phyloP scores from a whole-genome alignment of 2,329 filamentous ascomycete species.

The Talaromyces sp. region DNA sequence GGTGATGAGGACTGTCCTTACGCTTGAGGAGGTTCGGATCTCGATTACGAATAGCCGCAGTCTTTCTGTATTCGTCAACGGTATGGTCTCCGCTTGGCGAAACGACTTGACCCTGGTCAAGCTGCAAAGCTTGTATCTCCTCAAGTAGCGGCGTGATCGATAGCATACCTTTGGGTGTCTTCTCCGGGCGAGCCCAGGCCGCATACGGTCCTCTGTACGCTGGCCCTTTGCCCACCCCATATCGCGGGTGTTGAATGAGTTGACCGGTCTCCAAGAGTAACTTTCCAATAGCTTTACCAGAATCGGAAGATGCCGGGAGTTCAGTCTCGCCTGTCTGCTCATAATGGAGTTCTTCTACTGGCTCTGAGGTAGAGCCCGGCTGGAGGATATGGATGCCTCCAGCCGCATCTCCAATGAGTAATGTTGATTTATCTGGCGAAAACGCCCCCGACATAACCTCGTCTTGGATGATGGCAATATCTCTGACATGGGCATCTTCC shows the following conservation, averaged over 20 bases:
- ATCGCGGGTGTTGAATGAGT: constrained; percentile 31
- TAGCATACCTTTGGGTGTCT: constrained; percentile 21
- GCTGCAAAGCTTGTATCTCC: constrained; percentile 27
- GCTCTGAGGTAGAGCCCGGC: constrained; percentile 25
- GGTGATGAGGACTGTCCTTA: not conserved
- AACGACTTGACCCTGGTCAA: constrained; percentile 21
- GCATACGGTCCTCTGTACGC: constrained; percentile 39
- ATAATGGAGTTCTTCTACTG: constrained; percentile 23
- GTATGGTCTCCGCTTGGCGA: constrained; percentile 6
- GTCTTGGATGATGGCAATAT: constrained; percentile 46
- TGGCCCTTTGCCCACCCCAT: constrained; percentile 38
- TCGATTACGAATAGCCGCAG: constrained; percentile 29
- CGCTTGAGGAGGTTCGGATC: constrained; percentile 7
- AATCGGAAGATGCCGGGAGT: constrained; percentile 17
- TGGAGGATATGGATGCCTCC: constrained; percentile 52
- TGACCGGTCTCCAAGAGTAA: constrained; percentile 30
- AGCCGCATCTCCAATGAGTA: constrained; percentile 55
- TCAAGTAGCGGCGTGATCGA: constrained; percentile 22
- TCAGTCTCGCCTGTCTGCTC: constrained; percentile 13
- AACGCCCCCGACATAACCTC: constrained; percentile 57
- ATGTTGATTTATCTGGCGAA: constrained; percentile 50
- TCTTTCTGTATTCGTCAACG: constrained; percentile 22
- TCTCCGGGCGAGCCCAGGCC: constrained; percentile 32
- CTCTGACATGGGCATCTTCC: constrained; percentile 48
- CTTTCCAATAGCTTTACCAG: constrained; percentile 24